Evolutionary conservation across 805 yeast genomes (phyloP), one percentile per base, ranked within the genome.

Genomic region (Zygoascus biomembranicola): DNA sequence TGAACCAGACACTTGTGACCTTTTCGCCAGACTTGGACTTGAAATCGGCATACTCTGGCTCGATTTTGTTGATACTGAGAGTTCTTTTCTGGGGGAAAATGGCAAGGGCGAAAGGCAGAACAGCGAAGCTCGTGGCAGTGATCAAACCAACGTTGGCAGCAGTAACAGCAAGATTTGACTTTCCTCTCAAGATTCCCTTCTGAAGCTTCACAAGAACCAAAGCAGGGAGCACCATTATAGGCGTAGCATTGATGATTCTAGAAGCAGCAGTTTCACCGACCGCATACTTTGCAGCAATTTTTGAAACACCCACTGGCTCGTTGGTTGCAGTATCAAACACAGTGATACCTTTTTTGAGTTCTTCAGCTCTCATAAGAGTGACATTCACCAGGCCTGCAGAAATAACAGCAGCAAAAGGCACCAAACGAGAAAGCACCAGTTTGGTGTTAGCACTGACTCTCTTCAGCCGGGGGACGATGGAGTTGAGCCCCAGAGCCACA

Each of bases 331-430:
- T 56, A 52, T 72, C 73, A 50, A 56, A 68, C 39, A 57, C 84
- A 5, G 72, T 56, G 53, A 72, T 72, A 18, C 76, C 76, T 51
- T 63, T 85, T 61, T 81, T 82, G 65, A 94, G 83, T 71, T 94
- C 99, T 69, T 90, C 95, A 54, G 92, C 81, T 73, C 99, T 82
- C 99, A 94, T 94, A 56, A 95, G 77, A 64, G 88, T 89, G n/a
- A 94, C 97, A 61, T 94, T 94, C 42, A 90, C 95, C 35, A 94
- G 76, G 66, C 99, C 98, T 1, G 99, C 99, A 51, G 94, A 83
- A 0, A 90, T 97, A 37, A 94, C 99, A 1, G 99, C 99, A 0
- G 98, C 98, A 73, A 94, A 94, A 6, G 99, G 99, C 11, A 94
- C 96, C 54, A 94, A 76, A 60, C 99, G 83, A 43, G 90, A 84